These are phyloP conservation scores for Annulohypoxylon moriforme DNA, from an alignment of 495 filamentous ascomycete genomes.

Conservation along the genomic window DNA sequence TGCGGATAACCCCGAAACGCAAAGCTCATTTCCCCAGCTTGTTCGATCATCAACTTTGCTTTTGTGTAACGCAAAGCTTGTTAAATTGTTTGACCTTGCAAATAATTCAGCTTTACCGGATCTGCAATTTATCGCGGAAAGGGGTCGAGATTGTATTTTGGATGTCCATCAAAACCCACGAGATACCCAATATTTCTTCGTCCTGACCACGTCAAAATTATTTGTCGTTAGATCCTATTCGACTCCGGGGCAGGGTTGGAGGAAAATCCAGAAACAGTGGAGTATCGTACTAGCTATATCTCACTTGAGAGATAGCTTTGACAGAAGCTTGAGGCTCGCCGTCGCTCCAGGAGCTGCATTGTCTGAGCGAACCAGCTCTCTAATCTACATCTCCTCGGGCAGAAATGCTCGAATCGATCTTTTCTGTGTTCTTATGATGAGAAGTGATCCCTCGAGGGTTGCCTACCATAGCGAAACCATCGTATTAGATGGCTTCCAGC, in stretches of 20 bases:
- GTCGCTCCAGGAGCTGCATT: slow-evolving; percentile 33
- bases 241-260: slow-evolving; percentile 29
- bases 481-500: slow-evolving; percentile 18
- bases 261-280: slow-evolving; percentile 38
- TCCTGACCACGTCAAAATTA: slow-evolving; percentile 44
- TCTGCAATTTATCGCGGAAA: slow-evolving; percentile 26
- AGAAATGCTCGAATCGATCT: slow-evolving; percentile 44
- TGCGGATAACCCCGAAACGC: slow-evolving; percentile 15
- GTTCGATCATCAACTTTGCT: slow-evolving; percentile 43
- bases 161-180: slow-evolving; percentile 39
- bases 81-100: slow-evolving; percentile 44
- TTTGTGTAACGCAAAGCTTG: slow-evolving; percentile 37
- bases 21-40: slow-evolving; percentile 37
- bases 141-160: slow-evolving; percentile 39
- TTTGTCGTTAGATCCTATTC: slow-evolving; percentile 43
- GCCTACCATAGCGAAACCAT: slow-evolving; percentile 37
- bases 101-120: slow-evolving; percentile 38
- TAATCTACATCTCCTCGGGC: slow-evolving; percentile 44
- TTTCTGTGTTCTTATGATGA: slow-evolving; percentile 48
- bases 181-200: slow-evolving; percentile 44
- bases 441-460: slow-evolving; percentile 37
- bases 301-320: slow-evolving; percentile 44
- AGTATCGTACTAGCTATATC: slow-evolving; percentile 39
- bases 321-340: slow-evolving; percentile 34
- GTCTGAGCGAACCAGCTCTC: slow-evolving; percentile 22